Percentiles rank a stretch among this genome's conserved stretches.
These are phyloP conservation scores for Citrus mangshanensis DNA, from an alignment of 345 rosid genomes.

Conservation along the genomic window DNA sequence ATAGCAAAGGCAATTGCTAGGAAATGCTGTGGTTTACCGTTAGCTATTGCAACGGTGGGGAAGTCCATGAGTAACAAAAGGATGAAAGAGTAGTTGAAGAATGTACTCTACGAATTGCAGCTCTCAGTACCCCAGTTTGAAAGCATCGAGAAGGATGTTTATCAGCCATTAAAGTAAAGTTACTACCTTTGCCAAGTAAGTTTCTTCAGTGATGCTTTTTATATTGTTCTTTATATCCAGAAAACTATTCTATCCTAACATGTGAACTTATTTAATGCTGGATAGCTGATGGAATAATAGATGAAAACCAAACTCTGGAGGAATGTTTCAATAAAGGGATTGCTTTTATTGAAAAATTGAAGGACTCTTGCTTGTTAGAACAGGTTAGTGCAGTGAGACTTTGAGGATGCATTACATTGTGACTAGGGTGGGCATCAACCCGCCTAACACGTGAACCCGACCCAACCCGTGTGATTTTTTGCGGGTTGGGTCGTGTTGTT, in stretches of 20 bases:
- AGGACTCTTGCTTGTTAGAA: too few relatives aligned
- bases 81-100: constrained; percentile 26
- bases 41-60: constrained; percentile 26
- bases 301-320: too few relatives aligned
- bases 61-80: constrained; percentile 21
- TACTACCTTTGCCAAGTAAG: constrained; percentile 27
- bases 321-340: too few relatives aligned
- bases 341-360: too few relatives aligned
- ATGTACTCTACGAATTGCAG: constrained; percentile 23
- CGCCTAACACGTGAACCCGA: too few relatives aligned
- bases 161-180: constrained; percentile 24
- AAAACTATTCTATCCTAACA: constrained; percentile 21
- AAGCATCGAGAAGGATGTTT: constrained; percentile 24
- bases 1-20: constrained; percentile 21
- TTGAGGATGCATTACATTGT: constrained; percentile 35
- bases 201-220: constrained; percentile 27
- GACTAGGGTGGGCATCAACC: not conserved
- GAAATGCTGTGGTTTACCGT: constrained; percentile 27
- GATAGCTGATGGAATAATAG: not conserved
- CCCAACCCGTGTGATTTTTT: too few relatives aligned
- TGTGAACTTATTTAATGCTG: too few relatives aligned
- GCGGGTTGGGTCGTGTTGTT: too few relatives aligned
- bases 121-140: constrained; percentile 14
- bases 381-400: too few relatives aligned
- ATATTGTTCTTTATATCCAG: constrained; percentile 32